Evolutionary conservation across 805 yeast genomes (phyloP), one percentile per base, ranked within the genome.

Genomic region (Lipomyces orientalis): DNA sequence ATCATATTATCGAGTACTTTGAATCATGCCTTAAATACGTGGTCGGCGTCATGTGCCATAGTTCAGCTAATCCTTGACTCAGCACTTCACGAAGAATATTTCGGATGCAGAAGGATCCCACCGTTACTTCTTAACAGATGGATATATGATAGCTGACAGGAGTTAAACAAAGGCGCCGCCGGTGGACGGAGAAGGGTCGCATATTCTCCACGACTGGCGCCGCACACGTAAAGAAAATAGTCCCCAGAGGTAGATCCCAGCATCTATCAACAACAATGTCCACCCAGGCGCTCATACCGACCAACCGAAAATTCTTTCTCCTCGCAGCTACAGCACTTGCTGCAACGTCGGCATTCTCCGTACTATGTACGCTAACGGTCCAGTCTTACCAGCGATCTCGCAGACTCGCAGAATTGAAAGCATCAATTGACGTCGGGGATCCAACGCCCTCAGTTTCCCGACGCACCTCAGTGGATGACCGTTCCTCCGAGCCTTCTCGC

Each of bases 261-360:
- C 14, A 43, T 16, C 6, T 7, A 6, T 19, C 19, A 1, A 43
- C 49, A 43, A 3, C 4, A 16, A 43, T 43, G 49, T 16, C 49
- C n/a, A 43, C 10, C 49, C n/a, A 43, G 19, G 4, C 49, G 49
- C 8, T 31, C 55, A 52, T 31, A 7, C 16, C 34, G 8, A 52
- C 31, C 55, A 25, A 33, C 4, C 8, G 55, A 12, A 25, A 25
- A 25, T 31, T 52, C 34, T 16, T 52, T 16, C 12, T 52, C 55
- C 55, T 52, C 33, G 34, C 55, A 10, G 55, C n/a, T 7, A 52
- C 62, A 2, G 64, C 62, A 12, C 34, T 66, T 7, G 65, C 69
- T 16, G 64, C 64, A 19, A 64, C 70, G 1, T 67, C 70, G 4
- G 70, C 67, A 19, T 25, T 64, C 29, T 60, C 70, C 39, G 65